Percentiles rank a stretch among this genome's conserved stretches.
Conservation (phyloP, 2,329 filamentous ascomycete species). For the Metarhizium album region DNA sequence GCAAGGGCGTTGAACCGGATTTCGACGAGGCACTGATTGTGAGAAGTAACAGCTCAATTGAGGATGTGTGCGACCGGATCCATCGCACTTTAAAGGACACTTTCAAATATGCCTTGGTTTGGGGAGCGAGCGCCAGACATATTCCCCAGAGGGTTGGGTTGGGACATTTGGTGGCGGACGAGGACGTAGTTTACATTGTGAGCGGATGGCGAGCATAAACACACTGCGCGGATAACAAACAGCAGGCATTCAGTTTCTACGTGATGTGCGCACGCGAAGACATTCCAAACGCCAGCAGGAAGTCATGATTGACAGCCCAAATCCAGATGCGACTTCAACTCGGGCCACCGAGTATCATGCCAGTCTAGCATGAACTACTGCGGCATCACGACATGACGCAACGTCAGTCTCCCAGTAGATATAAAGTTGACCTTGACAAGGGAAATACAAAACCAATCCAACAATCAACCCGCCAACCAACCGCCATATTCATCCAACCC, state of each 20-base stretch:
- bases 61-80: slow-evolving; percentile 94
- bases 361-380: not conserved
- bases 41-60: slow-evolving; percentile 74
- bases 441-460: slow-evolving; percentile 1
- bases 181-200: slow-evolving; percentile 59
- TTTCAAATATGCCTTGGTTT: slow-evolving; percentile 97
- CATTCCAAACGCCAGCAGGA: too few species aligned
- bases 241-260: not conserved
- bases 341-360: not conserved
- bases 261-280: too few species aligned
- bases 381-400: not conserved
- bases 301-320: too few species aligned
- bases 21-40: slow-evolving; percentile 92
- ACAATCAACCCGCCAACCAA: not conserved
- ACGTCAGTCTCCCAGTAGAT: not conserved
- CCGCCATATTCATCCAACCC: not conserved
- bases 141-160: slow-evolving; percentile 88
- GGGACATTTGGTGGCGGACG: slow-evolving; percentile 63
- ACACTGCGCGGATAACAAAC: not conserved
- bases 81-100: slow-evolving; percentile 93
- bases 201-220: slow-evolving; percentile 50
- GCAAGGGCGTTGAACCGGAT: slow-evolving; percentile 81
- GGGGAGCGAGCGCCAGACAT: slow-evolving; percentile 93
- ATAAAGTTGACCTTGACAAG: not conserved
- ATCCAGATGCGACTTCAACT: too few species aligned